A percentile compares a stretch with the other conserved stretches of the same genome.
Conservation (phyloP, 75 land plant genomes). For the Adiantum capillusveneris region DNA sequence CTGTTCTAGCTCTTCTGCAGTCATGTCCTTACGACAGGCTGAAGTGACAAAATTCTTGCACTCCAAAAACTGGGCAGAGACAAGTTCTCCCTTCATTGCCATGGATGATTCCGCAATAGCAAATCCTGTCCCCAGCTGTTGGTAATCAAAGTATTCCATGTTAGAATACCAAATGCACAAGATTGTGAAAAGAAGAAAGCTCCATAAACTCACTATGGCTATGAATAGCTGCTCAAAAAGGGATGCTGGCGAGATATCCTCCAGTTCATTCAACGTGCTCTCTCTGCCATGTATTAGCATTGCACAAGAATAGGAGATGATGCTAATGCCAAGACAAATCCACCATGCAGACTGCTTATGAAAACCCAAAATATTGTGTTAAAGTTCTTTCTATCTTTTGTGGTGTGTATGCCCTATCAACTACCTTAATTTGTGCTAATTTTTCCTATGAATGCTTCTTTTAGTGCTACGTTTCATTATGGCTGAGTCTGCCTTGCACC, state of each 20-base stretch:
- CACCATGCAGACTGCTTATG: neutral
- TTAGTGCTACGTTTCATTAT: no score
- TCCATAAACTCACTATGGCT: conserved; percentile 58
- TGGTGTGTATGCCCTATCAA: no score
- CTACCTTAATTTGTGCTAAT: neutral
- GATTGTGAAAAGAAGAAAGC: no score
- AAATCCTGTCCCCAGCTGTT: conserved; percentile 64
- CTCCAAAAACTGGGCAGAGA: conserved; percentile 46
- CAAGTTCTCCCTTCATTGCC: conserved; percentile 26
- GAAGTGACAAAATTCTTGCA: conserved; percentile 62
- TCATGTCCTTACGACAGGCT: conserved; percentile 37
- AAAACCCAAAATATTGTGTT: neutral
- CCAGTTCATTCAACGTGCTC: conserved; percentile 53
- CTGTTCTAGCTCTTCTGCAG: conserved; percentile 48
- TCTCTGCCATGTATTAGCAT: conserved; percentile 50
- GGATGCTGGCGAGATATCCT: conserved; percentile 59
- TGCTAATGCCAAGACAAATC: no score
- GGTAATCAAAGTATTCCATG: neutral
- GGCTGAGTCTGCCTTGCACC: no score
- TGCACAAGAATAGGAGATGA: neutral
- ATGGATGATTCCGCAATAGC: conserved; percentile 59
- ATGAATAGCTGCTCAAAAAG: conserved; percentile 81
- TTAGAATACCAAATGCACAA: neutral
- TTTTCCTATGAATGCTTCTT: neutral
- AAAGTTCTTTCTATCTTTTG: no score